These are phyloP conservation scores for Sphaerostilbella broomeana DNA, from an alignment of 2,329 filamentous ascomycete genomes.

Conservation along the genomic window DNA sequence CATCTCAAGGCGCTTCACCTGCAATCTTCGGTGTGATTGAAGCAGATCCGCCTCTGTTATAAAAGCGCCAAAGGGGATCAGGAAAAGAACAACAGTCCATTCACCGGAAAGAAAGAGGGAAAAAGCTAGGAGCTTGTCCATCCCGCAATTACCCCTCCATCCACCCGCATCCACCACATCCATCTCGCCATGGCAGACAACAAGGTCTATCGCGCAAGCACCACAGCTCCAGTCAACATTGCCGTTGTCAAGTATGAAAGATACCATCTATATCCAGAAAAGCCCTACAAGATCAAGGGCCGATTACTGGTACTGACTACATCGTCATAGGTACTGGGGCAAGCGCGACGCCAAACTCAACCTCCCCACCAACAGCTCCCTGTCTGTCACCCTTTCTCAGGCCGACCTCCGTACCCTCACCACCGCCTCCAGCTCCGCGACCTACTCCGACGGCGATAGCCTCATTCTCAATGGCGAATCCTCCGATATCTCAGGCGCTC, in stretches of 20 bases:
- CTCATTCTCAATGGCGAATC: constrained; percentile 77
- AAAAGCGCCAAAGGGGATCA: no score
- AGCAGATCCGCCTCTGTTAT: no score
- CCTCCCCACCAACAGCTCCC: constrained; percentile 94
- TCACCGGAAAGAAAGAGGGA: neutral
- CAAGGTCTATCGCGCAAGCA: constrained; percentile 81
- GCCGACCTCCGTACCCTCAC: constrained; percentile 90
- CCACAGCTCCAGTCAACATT: constrained; percentile 95
- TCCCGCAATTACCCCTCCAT: neutral
- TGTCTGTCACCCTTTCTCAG: constrained; percentile 94
- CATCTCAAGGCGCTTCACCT: no score
- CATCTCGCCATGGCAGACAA: constrained; percentile 38
- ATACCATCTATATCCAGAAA: neutral
- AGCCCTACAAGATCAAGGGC: neutral
- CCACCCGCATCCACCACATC: constrained; percentile 12
- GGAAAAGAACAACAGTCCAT: no score
- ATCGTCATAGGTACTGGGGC: constrained; percentile 65
- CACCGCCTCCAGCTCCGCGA: constrained; percentile 79
- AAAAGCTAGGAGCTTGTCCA: neutral
- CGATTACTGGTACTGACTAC: neutral
- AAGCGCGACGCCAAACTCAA: constrained; percentile 93
- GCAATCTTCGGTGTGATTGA: no score
- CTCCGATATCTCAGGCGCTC: constrained; percentile 79
- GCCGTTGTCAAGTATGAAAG: constrained; percentile 78
- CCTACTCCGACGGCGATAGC: constrained; percentile 59